Evolutionary conservation across 306 rosid species (phyloP).

Genomic region (Elaeagnus macrophylla): DNA sequence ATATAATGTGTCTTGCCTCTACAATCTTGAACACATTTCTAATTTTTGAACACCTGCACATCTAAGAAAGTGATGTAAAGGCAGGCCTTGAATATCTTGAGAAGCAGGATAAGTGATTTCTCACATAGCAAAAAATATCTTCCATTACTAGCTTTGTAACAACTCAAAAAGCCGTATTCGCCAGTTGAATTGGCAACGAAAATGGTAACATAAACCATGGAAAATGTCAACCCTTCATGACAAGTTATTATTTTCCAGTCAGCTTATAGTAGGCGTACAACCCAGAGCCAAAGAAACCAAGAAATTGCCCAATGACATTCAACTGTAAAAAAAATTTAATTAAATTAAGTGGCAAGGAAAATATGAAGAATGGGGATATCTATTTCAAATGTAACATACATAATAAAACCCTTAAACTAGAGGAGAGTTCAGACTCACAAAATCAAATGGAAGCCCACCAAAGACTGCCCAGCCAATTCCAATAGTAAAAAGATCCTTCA

Average conservation of each 20-base stretch:
- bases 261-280: slow-evolving; percentile 82
- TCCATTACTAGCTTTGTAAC: not conserved
- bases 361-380: not conserved
- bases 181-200: slow-evolving; percentile 1
- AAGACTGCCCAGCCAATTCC: slow-evolving; percentile 88
- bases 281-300: slow-evolving; percentile 79
- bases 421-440: slow-evolving; percentile 28
- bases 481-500: slow-evolving; percentile 76
- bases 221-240: slow-evolving; percentile 19
- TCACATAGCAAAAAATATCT: slow-evolving; percentile 5
- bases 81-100: slow-evolving; percentile 10
- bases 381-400: not conserved
- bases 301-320: slow-evolving; percentile 65
- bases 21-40: not conserved
- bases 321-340: slow-evolving; percentile 42
- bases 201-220: not conserved
- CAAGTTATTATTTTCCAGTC: slow-evolving; percentile 52
- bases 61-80: not conserved
- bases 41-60: slow-evolving; percentile 7
- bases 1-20: not conserved
- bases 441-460: slow-evolving; percentile 80
- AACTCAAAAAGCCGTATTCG: not conserved
- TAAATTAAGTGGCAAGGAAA: not conserved
- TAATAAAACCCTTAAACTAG: not conserved
- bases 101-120: slow-evolving; percentile 11